A percentile compares a stretch with the other conserved stretches of the same genome.
Evolutionary conservation across 768 basidiomycete genomes (phyloP).

Genomic region (Xerocomellus intermedius): DNA sequence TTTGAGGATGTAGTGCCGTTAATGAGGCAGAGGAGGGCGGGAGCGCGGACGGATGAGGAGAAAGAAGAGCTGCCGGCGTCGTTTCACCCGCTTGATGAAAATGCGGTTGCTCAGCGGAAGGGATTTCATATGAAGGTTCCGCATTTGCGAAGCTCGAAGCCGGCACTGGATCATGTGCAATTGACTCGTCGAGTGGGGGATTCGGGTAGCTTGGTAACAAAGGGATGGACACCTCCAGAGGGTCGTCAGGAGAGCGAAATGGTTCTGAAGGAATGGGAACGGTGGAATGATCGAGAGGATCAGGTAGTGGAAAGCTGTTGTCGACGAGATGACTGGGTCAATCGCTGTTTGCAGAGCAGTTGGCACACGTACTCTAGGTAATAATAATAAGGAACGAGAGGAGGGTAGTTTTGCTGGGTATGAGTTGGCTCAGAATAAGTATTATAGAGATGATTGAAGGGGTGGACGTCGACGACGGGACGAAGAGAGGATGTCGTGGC

Average conservation of each 20-base stretch:
- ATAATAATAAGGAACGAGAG: background rate
- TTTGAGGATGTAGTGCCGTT: background rate
- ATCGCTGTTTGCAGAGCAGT: background rate
- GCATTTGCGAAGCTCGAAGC: background rate
- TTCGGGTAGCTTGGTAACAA: background rate
- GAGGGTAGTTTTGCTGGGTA: background rate
- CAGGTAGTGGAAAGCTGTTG: background rate
- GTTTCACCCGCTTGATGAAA: background rate
- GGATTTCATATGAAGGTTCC: background rate
- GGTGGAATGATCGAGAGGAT: background rate
- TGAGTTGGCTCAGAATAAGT: background rate
- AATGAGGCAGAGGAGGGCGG: background rate
- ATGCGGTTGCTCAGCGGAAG: background rate
- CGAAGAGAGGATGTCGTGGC: background rate
- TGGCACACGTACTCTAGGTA: background rate
- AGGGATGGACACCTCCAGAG: background rate
- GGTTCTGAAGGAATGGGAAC: background rate
- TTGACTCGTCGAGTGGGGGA: background rate
- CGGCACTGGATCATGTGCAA: background rate
- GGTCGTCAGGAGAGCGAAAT: background rate
- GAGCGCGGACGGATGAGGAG: no score
- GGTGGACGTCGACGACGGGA: background rate
- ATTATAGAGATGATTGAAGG: background rate
- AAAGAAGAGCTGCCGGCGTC: background rate
- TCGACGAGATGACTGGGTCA: background rate